A percentile compares a stretch with the other conserved stretches of the same genome.
These are phyloP conservation scores for Cyclotella cryptica DNA, from an alignment of 108 stramenopile genomes.

Conservation along the genomic window DNA sequence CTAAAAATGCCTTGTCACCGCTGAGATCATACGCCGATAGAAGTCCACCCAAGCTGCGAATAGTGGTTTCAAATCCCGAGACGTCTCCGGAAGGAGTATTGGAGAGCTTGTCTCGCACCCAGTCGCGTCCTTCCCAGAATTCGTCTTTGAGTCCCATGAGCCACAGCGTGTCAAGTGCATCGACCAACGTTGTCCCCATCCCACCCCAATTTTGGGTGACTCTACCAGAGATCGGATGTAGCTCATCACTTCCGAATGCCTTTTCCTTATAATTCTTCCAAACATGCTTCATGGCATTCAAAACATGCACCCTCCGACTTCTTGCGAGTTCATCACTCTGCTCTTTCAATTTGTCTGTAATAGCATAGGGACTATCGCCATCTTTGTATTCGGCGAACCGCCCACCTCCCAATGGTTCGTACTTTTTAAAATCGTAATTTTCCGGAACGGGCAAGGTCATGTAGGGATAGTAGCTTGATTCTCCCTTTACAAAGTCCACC, in stretches of 20 bases:
- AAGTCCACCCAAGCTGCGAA: slow-evolving; percentile 95
- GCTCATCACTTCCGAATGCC: slow-evolving; percentile 88
- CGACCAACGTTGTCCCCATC: slow-evolving; percentile 93
- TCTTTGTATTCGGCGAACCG: slow-evolving; percentile 48
- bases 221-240: slow-evolving; percentile 60
- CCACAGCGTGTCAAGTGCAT: slow-evolving; percentile 98
- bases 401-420: slow-evolving; percentile 39
- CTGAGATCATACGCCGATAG: slow-evolving; percentile 91
- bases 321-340: slow-evolving; percentile 67
- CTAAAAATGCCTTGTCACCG: slow-evolving; percentile 73
- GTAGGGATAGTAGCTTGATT: slow-evolving; percentile 35
- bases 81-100: slow-evolving; percentile 64
- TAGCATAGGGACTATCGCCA: slow-evolving; percentile 42
- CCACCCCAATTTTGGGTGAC: slow-evolving; percentile 79
- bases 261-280: slow-evolving; percentile 76
- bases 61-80: slow-evolving; percentile 97
- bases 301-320: slow-evolving; percentile 66
- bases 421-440: slow-evolving; percentile 32
- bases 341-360: slow-evolving; percentile 23
- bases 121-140: slow-evolving; percentile 87
- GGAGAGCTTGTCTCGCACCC: slow-evolving; percentile 79
- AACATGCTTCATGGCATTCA: slow-evolving; percentile 78
- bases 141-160: slow-evolving; percentile 95
- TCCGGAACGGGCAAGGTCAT: slow-evolving; percentile 30
- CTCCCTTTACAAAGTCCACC: slow-evolving; percentile 3